A percentile compares a stretch with the other conserved stretches of the same genome.
Evolutionary conservation across 805 yeast species (phyloP).

Genomic region (Candida sanyiensis): DNA sequence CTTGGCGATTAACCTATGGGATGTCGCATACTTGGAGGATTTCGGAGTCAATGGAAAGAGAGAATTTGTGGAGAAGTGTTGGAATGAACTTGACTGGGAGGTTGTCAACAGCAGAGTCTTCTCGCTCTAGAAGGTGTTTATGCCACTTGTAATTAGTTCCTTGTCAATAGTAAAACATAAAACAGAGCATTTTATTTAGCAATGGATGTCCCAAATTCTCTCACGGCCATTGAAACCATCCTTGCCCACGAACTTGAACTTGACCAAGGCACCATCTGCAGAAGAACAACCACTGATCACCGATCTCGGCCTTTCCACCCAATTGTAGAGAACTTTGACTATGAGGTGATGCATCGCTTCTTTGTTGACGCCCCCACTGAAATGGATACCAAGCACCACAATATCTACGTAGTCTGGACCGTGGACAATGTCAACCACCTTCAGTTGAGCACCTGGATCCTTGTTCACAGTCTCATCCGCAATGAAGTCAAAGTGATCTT

Average conservation of each 20-base stretch:
- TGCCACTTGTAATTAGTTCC: neutral
- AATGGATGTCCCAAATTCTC: neutral
- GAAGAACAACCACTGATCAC: neutral
- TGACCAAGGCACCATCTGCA: neutral
- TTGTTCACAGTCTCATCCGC: slow-evolving; percentile 1
- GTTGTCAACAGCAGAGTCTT: slow-evolving; percentile 47
- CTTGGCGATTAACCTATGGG: slow-evolving; percentile 81
- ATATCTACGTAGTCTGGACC: neutral
- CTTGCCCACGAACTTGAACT: slow-evolving; percentile 2
- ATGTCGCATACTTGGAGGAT: slow-evolving; percentile 78
- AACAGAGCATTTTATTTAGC: neutral
- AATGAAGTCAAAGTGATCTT: slow-evolving; percentile 1
- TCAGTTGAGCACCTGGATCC: neutral
- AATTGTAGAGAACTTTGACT: neutral
- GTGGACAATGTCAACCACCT: slow-evolving; percentile 2
- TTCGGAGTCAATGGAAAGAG: slow-evolving; percentile 74
- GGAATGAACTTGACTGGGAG: slow-evolving; percentile 83
- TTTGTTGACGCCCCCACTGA: neutral
- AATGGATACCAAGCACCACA: neutral
- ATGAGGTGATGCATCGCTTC: neutral
- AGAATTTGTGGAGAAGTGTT: slow-evolving; percentile 64
- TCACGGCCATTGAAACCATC: neutral
- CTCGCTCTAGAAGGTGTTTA: slow-evolving; percentile 9
- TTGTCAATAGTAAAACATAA: neutral
- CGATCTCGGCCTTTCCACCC: neutral